phyloP scores from a whole-genome alignment of 352 stramenopile genomes.

The Phytopythium vexans region DNA sequence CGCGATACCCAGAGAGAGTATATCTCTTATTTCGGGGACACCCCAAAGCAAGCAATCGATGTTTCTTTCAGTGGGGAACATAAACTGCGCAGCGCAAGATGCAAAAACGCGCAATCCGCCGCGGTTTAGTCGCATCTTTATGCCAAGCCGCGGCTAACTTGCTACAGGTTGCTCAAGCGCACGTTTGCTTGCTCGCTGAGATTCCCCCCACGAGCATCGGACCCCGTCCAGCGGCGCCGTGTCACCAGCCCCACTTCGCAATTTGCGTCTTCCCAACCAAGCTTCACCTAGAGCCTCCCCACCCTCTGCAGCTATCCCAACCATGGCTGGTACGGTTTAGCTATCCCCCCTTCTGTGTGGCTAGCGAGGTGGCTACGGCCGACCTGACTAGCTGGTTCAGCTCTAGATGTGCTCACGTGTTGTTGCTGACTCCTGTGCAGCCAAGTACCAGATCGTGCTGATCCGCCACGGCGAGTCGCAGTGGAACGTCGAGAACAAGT shows the following conservation, averaged over 20 bases:
- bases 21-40: no score
- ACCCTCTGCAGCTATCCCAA: background rate
- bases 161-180: background rate
- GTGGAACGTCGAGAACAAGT: slow-evolving; percentile 98
- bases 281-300: background rate
- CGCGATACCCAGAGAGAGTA: no score
- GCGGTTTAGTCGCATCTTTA: background rate
- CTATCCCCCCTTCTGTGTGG: no score
- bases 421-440: slow-evolving; percentile 12
- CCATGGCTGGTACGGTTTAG: slow-evolving; percentile 18
- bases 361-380: background rate
- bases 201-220: background rate
- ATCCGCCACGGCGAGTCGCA: slow-evolving; percentile 96
- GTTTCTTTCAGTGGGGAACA: no score
- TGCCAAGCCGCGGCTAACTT: background rate
- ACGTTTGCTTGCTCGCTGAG: background rate
- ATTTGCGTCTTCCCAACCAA: slow-evolving; percentile 21
- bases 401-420: background rate
- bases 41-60: no score
- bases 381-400: background rate
- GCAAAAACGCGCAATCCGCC: background rate
- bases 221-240: slow-evolving; percentile 2
- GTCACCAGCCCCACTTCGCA: slow-evolving; percentile 21
- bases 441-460: slow-evolving; percentile 88
- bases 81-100: background rate